These are phyloP conservation scores for Taiozyma onychis DNA, from an alignment of 1,139 yeast genomes.

Conservation along the genomic window DNA sequence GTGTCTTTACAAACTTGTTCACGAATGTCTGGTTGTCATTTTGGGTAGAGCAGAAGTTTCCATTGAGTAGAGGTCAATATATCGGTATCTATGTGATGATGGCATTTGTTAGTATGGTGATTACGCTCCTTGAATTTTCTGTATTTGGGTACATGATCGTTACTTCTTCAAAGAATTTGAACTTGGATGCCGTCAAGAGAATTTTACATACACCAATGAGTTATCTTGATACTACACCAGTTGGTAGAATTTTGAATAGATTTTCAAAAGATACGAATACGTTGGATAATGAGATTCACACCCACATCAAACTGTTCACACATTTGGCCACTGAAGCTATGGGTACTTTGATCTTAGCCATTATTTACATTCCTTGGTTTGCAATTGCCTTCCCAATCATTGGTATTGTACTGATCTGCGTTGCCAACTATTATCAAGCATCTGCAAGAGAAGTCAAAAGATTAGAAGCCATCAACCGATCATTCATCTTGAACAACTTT, in stretches of 20 bases:
- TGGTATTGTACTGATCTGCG: constrained; percentile 32
- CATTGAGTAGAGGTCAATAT: constrained; percentile 47
- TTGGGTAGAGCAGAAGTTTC: constrained; percentile 63
- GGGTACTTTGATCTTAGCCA: constrained; percentile 57
- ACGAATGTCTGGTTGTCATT: constrained; percentile 79
- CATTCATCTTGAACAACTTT: constrained; percentile 56
- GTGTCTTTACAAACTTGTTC: constrained; percentile 57
- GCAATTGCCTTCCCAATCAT: constrained; percentile 57
- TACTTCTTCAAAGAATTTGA: constrained; percentile 33
- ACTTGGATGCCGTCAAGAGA: constrained; percentile 47
- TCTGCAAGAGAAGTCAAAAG: constrained; percentile 60
- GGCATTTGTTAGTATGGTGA: constrained; percentile 36
- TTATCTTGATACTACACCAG: constrained; percentile 59
- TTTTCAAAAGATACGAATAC: constrained; percentile 83
- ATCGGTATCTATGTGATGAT: constrained; percentile 56
- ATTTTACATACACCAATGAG: constrained; percentile 70
- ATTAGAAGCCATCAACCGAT: constrained; percentile 56
- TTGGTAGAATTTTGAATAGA: constrained; percentile 66
- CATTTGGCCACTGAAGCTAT: constrained; percentile 49
- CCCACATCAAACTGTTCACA: constrained; percentile 47
- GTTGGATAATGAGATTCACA: constrained; percentile 68
- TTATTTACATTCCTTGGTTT: constrained; percentile 63
- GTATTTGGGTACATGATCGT: constrained; percentile 47
- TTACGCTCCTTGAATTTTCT: constrained; percentile 15
- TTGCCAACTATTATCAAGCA: constrained; percentile 48